These are phyloP conservation scores for Tetraselmis chui DNA, from an alignment of 139 green algal species.

Conservation along the genomic window DNA sequence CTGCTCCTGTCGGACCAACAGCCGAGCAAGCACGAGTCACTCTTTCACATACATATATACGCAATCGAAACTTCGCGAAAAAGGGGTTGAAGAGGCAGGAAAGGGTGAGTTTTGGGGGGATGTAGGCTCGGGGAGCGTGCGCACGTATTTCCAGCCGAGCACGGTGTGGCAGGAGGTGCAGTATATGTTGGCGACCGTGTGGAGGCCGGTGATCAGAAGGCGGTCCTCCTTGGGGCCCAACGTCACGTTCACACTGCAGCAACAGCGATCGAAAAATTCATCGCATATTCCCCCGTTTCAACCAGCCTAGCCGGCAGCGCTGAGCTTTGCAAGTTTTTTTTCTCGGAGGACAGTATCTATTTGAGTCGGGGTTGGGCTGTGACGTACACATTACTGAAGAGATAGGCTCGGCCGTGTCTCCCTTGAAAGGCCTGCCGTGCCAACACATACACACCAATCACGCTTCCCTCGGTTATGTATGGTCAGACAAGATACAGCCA, in stretches of 20 bases:
- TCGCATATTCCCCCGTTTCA: background rate
- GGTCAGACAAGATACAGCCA: background rate
- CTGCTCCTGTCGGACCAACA: constrained; percentile 36
- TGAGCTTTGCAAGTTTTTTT: constrained; percentile 8
- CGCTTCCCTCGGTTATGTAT: background rate
- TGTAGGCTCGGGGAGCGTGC: background rate
- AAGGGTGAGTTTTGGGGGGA: background rate
- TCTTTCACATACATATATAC: too few species aligned
- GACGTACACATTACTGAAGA: constrained; percentile 82
- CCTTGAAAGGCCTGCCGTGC: constrained; percentile 85
- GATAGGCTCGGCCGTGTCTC: constrained; percentile 74
- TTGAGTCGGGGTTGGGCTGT: background rate
- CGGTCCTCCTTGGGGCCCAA: constrained; percentile 75
- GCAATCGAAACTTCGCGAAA: too few species aligned
- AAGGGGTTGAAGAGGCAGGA: background rate
- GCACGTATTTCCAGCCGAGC: constrained; percentile 89
- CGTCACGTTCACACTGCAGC: constrained; percentile 73
- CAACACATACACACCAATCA: too few species aligned
- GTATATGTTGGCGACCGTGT: constrained; percentile 83
- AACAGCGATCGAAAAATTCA: background rate
- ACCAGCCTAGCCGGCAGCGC: background rate
- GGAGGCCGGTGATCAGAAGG: constrained; percentile 84
- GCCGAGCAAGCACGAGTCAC: too few species aligned
- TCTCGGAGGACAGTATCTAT: background rate
- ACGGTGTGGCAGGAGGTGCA: constrained; percentile 74